Conservation (phyloP, 2,329 filamentous ascomycete species). For the Pseudopithomyces maydicus region DNA sequence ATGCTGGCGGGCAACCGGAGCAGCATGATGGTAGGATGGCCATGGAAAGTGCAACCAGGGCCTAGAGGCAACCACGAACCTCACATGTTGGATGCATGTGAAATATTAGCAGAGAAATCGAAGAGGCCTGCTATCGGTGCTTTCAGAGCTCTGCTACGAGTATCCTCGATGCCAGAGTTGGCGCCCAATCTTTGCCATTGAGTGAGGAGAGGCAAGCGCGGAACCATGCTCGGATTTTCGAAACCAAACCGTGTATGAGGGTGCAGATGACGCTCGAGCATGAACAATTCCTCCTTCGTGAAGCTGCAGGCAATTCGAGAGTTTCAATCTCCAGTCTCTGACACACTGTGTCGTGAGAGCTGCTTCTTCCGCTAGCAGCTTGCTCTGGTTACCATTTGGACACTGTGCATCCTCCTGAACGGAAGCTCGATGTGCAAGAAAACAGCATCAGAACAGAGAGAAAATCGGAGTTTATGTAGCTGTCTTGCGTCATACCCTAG, state of each 20-base stretch:
- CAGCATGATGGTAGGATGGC: neutral
- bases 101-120: neutral
- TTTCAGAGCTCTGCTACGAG: too few relatives aligned
- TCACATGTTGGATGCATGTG: neutral
- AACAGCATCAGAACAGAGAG: neutral
- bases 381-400: neutral
- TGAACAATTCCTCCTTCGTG: neutral
- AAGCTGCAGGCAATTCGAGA: too few relatives aligned
- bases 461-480: neutral
- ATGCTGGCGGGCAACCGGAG: neutral
- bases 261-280: constrained; percentile 1
- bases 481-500: neutral
- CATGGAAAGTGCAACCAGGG: neutral
- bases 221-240: neutral
- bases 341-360: too few relatives aligned
- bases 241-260: neutral
- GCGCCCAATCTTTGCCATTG: neutral
- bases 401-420: neutral
- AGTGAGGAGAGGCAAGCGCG: neutral
- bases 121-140: too few relatives aligned
- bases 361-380: too few relatives aligned
- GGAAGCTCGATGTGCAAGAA: neutral
- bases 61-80: neutral
- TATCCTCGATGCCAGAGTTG: neutral
- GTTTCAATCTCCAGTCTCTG: too few relatives aligned